phyloP scores from a whole-genome alignment of 1,139 yeast species.

The Zygoascus meyerae region DNA sequence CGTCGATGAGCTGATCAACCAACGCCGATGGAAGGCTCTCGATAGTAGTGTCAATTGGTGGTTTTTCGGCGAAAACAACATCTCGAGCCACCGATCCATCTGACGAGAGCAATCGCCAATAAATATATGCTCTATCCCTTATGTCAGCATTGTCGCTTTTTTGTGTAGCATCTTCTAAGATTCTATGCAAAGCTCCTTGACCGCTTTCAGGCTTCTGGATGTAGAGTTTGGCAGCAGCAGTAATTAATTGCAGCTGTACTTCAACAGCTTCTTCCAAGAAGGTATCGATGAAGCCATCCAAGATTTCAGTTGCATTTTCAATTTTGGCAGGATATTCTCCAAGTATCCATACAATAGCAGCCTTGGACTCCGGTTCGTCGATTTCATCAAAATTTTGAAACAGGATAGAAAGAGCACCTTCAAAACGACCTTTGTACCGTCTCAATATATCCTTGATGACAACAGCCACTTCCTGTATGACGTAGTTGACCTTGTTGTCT shows the following conservation, averaged over 20 bases:
- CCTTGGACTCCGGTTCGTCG: conserved; percentile 56
- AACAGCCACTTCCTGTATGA: conserved; percentile 72
- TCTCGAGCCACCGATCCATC: conserved; percentile 45
- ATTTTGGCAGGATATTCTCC: conserved; percentile 84
- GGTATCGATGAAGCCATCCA: conserved; percentile 48
- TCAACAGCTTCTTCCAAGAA: conserved; percentile 69
- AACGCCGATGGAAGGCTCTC: conserved; percentile 64
- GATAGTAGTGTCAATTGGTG: conserved; percentile 67
- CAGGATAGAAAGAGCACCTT: conserved; percentile 65
- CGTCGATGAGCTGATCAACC: conserved; percentile 62
- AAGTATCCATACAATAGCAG: conserved; percentile 81
- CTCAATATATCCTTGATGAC: conserved; percentile 74
- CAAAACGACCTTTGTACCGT: conserved; percentile 60
- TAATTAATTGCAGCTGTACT: conserved; percentile 71
- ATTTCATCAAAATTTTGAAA: conserved; percentile 54
- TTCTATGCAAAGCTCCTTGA: conserved; percentile 55
- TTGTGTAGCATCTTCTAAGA: conserved; percentile 72
- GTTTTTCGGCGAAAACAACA: conserved; percentile 56
- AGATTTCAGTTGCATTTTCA: conserved; percentile 43
- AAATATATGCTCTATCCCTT: conserved; percentile 87
- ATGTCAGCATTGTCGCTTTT: conserved; percentile 86
- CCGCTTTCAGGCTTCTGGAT: conserved; percentile 43
- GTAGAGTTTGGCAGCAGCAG: conserved; percentile 73
- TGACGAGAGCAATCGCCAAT: conserved; percentile 85
- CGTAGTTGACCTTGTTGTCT: conserved; percentile 70